phyloP scores from a whole-genome alignment of 805 yeast genomes.

The Wickerhamiella lipophila region DNA sequence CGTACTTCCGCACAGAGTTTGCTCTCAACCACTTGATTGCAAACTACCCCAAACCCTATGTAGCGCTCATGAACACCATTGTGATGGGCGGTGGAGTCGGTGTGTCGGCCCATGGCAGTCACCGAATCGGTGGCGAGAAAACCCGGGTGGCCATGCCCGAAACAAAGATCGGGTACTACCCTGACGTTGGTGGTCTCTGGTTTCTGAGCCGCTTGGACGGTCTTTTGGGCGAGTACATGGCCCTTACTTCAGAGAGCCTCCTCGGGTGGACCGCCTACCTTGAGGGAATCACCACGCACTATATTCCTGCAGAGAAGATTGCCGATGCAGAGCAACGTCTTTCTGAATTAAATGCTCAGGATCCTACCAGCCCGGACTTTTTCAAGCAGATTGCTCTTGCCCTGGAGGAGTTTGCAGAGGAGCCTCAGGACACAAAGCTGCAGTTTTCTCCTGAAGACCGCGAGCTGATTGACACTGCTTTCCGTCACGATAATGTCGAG shows the following conservation, averaged over 20 bases:
- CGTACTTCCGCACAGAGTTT: slow-evolving; percentile 71
- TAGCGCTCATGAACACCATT: slow-evolving; percentile 80
- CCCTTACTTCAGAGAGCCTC: slow-evolving; percentile 72
- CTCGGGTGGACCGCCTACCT: slow-evolving; percentile 69
- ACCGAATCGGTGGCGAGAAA: slow-evolving; percentile 83
- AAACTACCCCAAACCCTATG: slow-evolving; percentile 74
- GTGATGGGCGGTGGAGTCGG: slow-evolving; percentile 99
- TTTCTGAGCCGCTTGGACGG: slow-evolving; percentile 75
- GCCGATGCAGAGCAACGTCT: slow-evolving; percentile 52
- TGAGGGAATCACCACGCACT: slow-evolving; percentile 85
- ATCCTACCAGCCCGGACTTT: slow-evolving; percentile 25
- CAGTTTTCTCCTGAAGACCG: slow-evolving; percentile 42
- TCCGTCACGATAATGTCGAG: slow-evolving; percentile 40
- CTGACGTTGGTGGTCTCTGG: slow-evolving; percentile 90
- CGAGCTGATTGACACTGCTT: slow-evolving; percentile 54
- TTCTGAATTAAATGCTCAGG: slow-evolving; percentile 36
- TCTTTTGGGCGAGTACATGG: slow-evolving; percentile 71
- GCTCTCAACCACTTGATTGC: slow-evolving; percentile 66
- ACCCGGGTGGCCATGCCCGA: slow-evolving; percentile 97
- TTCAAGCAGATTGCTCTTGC: slow-evolving; percentile 50
- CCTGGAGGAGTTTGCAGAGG: slow-evolving; percentile 59
- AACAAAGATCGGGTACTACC: slow-evolving; percentile 89
- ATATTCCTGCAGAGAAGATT: slow-evolving; percentile 54
- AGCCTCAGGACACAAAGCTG: slow-evolving; percentile 38
- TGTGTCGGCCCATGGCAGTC: slow-evolving; percentile 75